Percentiles rank a stretch among this genome's conserved stretches.
phyloP scores from a whole-genome alignment of 345 rosid species.

The Gossypium arboreum region DNA sequence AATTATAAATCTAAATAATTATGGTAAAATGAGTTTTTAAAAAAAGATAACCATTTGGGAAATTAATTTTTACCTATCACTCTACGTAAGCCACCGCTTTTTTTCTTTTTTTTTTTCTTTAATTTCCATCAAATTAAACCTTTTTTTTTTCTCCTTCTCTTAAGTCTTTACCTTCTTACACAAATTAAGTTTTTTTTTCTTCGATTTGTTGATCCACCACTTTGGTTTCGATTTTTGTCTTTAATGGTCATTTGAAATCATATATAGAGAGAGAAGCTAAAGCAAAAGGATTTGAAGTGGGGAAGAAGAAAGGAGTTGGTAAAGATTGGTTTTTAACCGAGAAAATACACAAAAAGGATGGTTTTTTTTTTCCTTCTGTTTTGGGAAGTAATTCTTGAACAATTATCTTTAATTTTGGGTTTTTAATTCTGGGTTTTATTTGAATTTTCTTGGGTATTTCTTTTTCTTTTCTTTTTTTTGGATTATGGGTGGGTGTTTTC shows the following conservation, averaged over 20 bases:
- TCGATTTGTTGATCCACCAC: slow-evolving; percentile 82
- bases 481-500: slow-evolving; percentile 92
- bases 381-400: slow-evolving; percentile 21
- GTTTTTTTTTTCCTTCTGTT: neutral
- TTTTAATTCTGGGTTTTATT: slow-evolving; percentile 20
- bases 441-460: slow-evolving; percentile 10
- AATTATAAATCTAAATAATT: neutral
- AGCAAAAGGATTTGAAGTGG: slow-evolving; percentile 10
- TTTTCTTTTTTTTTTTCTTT: neutral
- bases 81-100: neutral
- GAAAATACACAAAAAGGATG: slow-evolving; percentile 18
- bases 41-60: neutral
- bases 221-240: slow-evolving; percentile 55
- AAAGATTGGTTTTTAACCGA: slow-evolving; percentile 11
- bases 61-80: neutral
- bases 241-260: slow-evolving; percentile 48
- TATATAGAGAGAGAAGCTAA: slow-evolving; percentile 20
- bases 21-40: neutral
- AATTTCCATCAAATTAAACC: slow-evolving; percentile 16
- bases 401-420: slow-evolving; percentile 23
- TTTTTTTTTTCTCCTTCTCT: slow-evolving; percentile 23
- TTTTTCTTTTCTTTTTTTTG: neutral
- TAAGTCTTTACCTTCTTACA: slow-evolving; percentile 46
- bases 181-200: slow-evolving; percentile 30
- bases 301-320: slow-evolving; percentile 13